Evolutionary conservation across 768 basidiomycete species (phyloP).

Genomic region (Ramaria rubella): DNA sequence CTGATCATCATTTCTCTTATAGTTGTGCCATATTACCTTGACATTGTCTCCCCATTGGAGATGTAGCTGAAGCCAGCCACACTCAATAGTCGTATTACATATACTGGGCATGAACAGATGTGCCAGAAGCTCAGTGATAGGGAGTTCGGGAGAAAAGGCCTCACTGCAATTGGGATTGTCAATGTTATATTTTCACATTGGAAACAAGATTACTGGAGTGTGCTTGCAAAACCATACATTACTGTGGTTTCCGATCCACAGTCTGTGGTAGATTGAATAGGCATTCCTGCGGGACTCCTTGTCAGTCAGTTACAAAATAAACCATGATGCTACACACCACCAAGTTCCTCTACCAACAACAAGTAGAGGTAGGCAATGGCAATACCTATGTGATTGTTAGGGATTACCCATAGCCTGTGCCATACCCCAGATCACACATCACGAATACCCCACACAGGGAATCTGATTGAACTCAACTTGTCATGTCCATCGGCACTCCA

Average conservation of each 20-base stretch:
- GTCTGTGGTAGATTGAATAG: conserved; percentile 28
- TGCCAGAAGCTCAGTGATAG: conserved; percentile 21
- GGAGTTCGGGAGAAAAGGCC: conserved; percentile 23
- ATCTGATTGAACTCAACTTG: conserved; percentile 29
- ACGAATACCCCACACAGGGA: conserved; percentile 25
- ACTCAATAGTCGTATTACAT: conserved; percentile 19
- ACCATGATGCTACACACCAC: conserved; percentile 25
- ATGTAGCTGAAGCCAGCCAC: conserved; percentile 29
- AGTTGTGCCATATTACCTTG: conserved; percentile 17
- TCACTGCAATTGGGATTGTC: conserved; percentile 23
- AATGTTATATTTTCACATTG: background rate
- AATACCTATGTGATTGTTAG: conserved; percentile 22
- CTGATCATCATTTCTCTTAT: conserved; percentile 13
- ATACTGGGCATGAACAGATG: conserved; percentile 26
- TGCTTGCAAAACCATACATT: conserved; percentile 26
- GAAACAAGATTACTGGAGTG: conserved; percentile 21
- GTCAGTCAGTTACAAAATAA: conserved; percentile 25
- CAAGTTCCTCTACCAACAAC: conserved; percentile 17
- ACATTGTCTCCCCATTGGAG: conserved; percentile 29
- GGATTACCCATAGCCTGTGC: conserved; percentile 27
- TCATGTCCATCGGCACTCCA: conserved; percentile 28
- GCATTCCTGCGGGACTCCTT: conserved; percentile 21
- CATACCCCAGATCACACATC: conserved; percentile 26
- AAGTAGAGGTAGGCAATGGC: conserved; percentile 27
- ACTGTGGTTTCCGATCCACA: conserved; percentile 31